phyloP scores from a whole-genome alignment of 2,329 filamentous ascomycete genomes.

The Cladosporium sphaerospermum region DNA sequence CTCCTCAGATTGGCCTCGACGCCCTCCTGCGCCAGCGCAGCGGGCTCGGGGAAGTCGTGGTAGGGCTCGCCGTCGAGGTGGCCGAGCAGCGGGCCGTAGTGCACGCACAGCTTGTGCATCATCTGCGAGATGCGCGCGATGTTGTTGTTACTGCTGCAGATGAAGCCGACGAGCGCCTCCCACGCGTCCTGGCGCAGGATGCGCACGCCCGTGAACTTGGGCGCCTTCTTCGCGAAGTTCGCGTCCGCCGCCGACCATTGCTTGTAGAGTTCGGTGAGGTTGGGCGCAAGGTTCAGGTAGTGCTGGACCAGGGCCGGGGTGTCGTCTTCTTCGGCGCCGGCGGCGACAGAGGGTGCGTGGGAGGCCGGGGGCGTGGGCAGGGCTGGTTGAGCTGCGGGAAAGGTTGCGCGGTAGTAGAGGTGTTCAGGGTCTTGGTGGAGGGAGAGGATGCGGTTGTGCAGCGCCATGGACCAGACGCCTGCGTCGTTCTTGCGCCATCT shows the following conservation, averaged over 20 bases:
- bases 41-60: conserved; percentile 79
- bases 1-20: conserved; percentile 75
- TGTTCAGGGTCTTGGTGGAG: conserved; percentile 73
- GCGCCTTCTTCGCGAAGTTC: conserved; percentile 84
- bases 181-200: conserved; percentile 93
- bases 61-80: conserved; percentile 58
- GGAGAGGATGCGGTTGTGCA: conserved; percentile 78
- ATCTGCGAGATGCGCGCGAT: conserved; percentile 93
- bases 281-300: conserved; percentile 81
- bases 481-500: conserved; percentile 78
- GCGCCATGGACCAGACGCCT: conserved; percentile 83
- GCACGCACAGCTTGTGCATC: conserved; percentile 83
- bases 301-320: conserved; percentile 68
- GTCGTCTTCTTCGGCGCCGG: conserved; percentile 51
- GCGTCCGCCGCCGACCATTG: conserved; percentile 81
- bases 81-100: conserved; percentile 75
- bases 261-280: conserved; percentile 69
- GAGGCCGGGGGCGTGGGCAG: conserved; percentile 35
- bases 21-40: conserved; percentile 62
- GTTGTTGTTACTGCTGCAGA: conserved; percentile 99
- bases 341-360: conserved; percentile 28
- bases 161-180: conserved; percentile 90
- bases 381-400: conserved; percentile 17
- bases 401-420: conserved; percentile 70
- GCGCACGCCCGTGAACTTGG: conserved; percentile 81